A percentile compares a stretch with the other conserved stretches of the same genome.
These are phyloP conservation scores for Hypoxylon sp. DNA, from an alignment of 2,329 filamentous ascomycete genomes.

Conservation along the genomic window DNA sequence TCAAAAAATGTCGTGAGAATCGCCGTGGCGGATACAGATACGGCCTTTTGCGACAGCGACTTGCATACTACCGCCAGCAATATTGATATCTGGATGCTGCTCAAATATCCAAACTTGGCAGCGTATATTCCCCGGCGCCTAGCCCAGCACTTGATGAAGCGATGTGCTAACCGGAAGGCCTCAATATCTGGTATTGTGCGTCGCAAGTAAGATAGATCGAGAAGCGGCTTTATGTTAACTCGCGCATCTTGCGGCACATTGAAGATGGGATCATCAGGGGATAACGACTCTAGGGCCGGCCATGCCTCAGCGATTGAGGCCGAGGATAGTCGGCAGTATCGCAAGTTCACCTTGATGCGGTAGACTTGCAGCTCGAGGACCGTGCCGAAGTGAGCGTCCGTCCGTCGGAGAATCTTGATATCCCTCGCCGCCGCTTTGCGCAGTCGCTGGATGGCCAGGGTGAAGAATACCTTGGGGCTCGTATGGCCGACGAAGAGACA, in stretches of 20 bases:
- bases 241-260: slow-evolving; percentile 63
- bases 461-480: slow-evolving; percentile 67
- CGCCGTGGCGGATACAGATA: slow-evolving; percentile 54
- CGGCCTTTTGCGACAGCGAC: slow-evolving; percentile 51
- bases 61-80: slow-evolving; percentile 69
- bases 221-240: slow-evolving; percentile 68
- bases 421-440: slow-evolving; percentile 53
- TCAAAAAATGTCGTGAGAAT: slow-evolving; percentile 68
- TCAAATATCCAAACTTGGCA: slow-evolving; percentile 69
- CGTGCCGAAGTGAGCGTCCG: slow-evolving; percentile 65
- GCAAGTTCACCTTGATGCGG: slow-evolving; percentile 67
- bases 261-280: slow-evolving; percentile 62
- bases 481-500: slow-evolving; percentile 71
- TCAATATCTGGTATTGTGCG: slow-evolving; percentile 66
- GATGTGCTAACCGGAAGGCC: slow-evolving; percentile 65
- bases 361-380: slow-evolving; percentile 70
- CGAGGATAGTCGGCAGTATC: slow-evolving; percentile 67
- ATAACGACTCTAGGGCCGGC: slow-evolving; percentile 56
- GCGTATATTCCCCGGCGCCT: slow-evolving; percentile 68
- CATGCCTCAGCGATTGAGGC: slow-evolving; percentile 61
- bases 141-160: slow-evolving; percentile 69
- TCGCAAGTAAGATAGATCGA: slow-evolving; percentile 68
- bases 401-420: slow-evolving; percentile 62
- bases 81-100: slow-evolving; percentile 70
- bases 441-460: slow-evolving; percentile 63